Conservation (phyloP, 371 early-diverging fungal species). For the Mucor indicus region DNA sequence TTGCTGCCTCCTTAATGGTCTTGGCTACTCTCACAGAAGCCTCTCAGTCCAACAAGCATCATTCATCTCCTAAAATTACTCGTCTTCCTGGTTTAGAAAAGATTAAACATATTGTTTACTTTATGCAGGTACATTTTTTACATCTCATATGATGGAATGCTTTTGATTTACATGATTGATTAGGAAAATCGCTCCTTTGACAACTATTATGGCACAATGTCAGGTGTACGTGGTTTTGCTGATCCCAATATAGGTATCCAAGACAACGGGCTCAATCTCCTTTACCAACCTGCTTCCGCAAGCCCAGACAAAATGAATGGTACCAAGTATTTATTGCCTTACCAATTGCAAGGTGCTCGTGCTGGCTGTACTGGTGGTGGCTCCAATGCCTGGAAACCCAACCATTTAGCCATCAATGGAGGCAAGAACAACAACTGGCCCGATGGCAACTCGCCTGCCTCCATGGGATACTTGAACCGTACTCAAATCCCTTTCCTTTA, state of each 20-base stretch:
- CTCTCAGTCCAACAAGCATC: too few species aligned
- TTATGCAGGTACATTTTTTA: slow-evolving; percentile 20
- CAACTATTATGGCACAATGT: slow-evolving; percentile 20
- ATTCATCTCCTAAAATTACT: neutral
- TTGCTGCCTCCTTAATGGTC: too few species aligned
- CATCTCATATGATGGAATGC: too few species aligned
- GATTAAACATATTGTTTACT: slow-evolving; percentile 25
- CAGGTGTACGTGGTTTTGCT: slow-evolving; percentile 17
- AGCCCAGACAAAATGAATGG: slow-evolving; percentile 22
- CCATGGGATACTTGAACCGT: slow-evolving; percentile 27
- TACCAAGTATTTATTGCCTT: slow-evolving; percentile 23
- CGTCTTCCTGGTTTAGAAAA: slow-evolving; percentile 17
- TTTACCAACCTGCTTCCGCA: slow-evolving; percentile 20
- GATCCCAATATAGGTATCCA: slow-evolving; percentile 27
- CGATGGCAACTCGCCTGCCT: slow-evolving; percentile 19
- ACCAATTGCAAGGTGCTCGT: slow-evolving; percentile 17
- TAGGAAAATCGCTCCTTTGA: slow-evolving; percentile 20
- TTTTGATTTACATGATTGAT: too few species aligned
- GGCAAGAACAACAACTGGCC: slow-evolving; percentile 29
- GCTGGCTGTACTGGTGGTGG: slow-evolving; percentile 22
- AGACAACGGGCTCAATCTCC: slow-evolving; percentile 20
- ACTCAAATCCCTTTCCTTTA: slow-evolving; percentile 25
- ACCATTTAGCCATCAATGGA: slow-evolving; percentile 21
- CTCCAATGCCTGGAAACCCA: slow-evolving; percentile 11
- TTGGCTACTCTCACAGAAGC: too few species aligned